Conservation (phyloP, 164 flowering plant genomes). For the Berberis thunbergii region DNA sequence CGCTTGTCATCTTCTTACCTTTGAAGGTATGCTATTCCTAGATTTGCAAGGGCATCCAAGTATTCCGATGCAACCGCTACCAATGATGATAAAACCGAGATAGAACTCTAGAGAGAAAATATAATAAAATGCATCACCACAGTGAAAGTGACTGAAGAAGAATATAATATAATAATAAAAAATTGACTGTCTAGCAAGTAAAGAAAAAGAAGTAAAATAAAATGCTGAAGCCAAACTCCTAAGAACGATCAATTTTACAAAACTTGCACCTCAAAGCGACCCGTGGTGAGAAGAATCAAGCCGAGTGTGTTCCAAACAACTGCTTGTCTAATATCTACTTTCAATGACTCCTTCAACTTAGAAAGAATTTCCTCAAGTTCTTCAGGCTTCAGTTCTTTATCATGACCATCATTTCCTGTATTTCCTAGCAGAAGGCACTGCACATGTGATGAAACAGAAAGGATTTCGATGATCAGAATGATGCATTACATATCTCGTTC, state of each 20-base stretch:
- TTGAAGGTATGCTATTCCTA: conserved; percentile 80
- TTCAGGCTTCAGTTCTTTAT: conserved; percentile 61
- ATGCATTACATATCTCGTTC: conserved; percentile 4
- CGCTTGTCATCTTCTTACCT: conserved; percentile 30
- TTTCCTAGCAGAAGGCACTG: conserved; percentile 76
- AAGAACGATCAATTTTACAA: neutral
- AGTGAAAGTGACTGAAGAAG: neutral
- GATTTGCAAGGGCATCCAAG: conserved; percentile 87
- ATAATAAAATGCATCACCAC: no score
- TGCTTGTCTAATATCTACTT: conserved; percentile 69
- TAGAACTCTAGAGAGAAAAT: conserved; percentile 47
- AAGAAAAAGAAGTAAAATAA: neutral
- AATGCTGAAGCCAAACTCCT: neutral
- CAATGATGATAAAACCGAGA: conserved; percentile 66
- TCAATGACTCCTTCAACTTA: conserved; percentile 65
- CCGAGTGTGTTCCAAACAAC: conserved; percentile 88
- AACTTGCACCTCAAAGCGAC: conserved; percentile 59
- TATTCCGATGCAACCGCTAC: conserved; percentile 50
- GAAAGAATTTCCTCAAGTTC: conserved; percentile 65
- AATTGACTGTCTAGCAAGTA: neutral
- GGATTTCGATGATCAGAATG: neutral
- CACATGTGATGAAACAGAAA: conserved; percentile 15
- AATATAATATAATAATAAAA: neutral
- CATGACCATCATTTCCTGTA: conserved; percentile 43
- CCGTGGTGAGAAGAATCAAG: conserved; percentile 66